These are phyloP conservation scores for Paralagenidium karlingii DNA, from an alignment of 352 stramenopile genomes.

Conservation along the genomic window DNA sequence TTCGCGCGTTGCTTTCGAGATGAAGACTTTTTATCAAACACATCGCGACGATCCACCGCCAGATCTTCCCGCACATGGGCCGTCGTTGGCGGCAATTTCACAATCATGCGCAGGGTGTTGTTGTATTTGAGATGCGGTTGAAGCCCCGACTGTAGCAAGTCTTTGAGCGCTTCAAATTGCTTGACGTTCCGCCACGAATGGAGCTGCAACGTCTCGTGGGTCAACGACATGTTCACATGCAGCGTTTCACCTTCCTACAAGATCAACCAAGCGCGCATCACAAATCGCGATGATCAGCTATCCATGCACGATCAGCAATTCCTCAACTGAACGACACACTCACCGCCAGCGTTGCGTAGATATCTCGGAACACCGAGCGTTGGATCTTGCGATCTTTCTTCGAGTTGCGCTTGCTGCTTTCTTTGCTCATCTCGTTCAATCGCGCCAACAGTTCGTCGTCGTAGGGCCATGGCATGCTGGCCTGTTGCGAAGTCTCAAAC, in stretches of 20 bases:
- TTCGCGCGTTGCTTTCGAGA: conserved; percentile 71
- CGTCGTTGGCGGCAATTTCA: conserved; percentile 32
- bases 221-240: conserved; percentile 61
- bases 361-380: conserved; percentile 71
- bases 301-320: neutral
- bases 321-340: conserved; percentile 3
- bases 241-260: conserved; percentile 62
- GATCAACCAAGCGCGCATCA: too few species aligned
- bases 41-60: conserved; percentile 27
- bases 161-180: conserved; percentile 76
- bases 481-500: conserved; percentile 50
- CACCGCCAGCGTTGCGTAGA: conserved; percentile 66
- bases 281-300: too few species aligned
- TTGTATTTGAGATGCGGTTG: conserved; percentile 85
- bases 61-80: neutral
- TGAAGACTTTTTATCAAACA: conserved; percentile 74
- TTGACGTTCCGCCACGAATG: conserved; percentile 67
- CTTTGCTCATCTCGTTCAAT: conserved; percentile 72
- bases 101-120: conserved; percentile 56
- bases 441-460: conserved; percentile 57
- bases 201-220: conserved; percentile 62
- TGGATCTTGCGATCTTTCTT: conserved; percentile 84
- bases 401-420: conserved; percentile 83
- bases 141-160: conserved; percentile 49
- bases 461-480: conserved; percentile 27